phyloP scores from a whole-genome alignment of 1,284 basidiomycete genomes.

The Sphaerobolus stellatus region DNA sequence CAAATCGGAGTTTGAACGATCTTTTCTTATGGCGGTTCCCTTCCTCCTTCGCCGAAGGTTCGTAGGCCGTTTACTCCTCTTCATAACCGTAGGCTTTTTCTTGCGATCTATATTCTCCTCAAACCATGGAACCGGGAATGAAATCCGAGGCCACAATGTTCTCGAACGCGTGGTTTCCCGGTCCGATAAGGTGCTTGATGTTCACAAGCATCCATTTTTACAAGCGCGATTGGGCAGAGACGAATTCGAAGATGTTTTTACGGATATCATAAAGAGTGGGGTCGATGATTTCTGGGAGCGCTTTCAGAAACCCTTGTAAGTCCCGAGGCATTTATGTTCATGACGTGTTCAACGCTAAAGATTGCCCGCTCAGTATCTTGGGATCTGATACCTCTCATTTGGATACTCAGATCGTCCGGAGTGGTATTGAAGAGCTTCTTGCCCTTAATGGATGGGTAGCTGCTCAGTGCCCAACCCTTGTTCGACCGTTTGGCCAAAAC shows the following conservation, averaged over 20 bases:
- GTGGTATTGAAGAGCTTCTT: conserved; percentile 85
- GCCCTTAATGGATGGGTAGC: conserved; percentile 98
- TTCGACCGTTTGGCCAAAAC: conserved; percentile 88
- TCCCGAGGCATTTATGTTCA: conserved; percentile 18
- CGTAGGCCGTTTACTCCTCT: conserved; percentile 34
- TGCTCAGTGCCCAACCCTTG: conserved; percentile 88
- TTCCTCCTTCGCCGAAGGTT: conserved; percentile 37
- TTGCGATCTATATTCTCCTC: conserved; percentile 46
- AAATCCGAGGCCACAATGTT: conserved; percentile 79
- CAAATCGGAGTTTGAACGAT: background rate
- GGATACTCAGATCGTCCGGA: conserved; percentile 84
- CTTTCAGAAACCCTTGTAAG: conserved; percentile 86
- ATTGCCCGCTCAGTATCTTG: conserved; percentile 54
- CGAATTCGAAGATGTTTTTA: conserved; percentile 77
- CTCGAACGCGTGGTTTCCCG: conserved; percentile 78
- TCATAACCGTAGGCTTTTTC: conserved; percentile 26
- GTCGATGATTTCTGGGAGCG: conserved; percentile 86
- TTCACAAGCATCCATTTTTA: conserved; percentile 81
- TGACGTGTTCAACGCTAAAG: conserved; percentile 16
- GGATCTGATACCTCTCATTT: conserved; percentile 80
- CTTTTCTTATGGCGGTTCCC: conserved; percentile 22
- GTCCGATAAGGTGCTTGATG: conserved; percentile 82
- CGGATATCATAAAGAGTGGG: conserved; percentile 72
- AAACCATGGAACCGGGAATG: conserved; percentile 34
- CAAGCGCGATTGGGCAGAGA: conserved; percentile 85